Base-by-base conservation (phyloP, 2,329 filamentous ascomycete genomes). In the Talaromyces pinophilus region DNA sequence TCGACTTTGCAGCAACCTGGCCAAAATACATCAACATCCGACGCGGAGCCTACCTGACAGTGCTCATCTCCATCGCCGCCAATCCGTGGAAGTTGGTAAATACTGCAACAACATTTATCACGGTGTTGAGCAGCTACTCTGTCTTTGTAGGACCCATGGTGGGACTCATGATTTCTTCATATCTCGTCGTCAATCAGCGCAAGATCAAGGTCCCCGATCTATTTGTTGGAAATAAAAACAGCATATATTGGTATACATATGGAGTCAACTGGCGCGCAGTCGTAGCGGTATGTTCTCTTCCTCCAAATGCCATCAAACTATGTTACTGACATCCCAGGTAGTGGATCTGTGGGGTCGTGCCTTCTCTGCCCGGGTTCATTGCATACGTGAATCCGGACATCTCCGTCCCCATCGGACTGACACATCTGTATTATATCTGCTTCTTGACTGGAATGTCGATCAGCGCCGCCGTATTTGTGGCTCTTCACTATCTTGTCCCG, bases 1-100 rank as follows among this genome's bases (percentile, higher is more conserved):
- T 87, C 78, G 86, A 87, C 70, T 75, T 87, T 59, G 81, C 85
- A 0, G 83, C 81, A 0, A 73, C 86, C 0, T 82, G 82, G 66
- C 84, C 85, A 0, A 79, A 77, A 48, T 86, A 82, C 68, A 81
- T 88, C 74, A 86, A 85, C 71, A 87, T 87, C 66, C 76, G 84
- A 4, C 81, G 86, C 1, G 86, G 86, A 0, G 80, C 80, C 2
- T 83, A 83, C 67, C 74, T 87, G 48, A 81, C 79, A 4, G 77
- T 81, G 0, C 68, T 84, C 1, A 10, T 73, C 2, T 70, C 70
- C 3, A 64, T 69, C 5, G 71, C 67, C 10, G 68, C 68, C 13
- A 72, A 73, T 30, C 72, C 72, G 1, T 74, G 72, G 72, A 68
- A 69, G 22, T 63, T 73, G 6, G 67, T 72, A 1, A 72, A 71